Conservation (phyloP, 2,329 filamentous ascomycete species). For the Pseudogymnoascus sp. region DNA sequence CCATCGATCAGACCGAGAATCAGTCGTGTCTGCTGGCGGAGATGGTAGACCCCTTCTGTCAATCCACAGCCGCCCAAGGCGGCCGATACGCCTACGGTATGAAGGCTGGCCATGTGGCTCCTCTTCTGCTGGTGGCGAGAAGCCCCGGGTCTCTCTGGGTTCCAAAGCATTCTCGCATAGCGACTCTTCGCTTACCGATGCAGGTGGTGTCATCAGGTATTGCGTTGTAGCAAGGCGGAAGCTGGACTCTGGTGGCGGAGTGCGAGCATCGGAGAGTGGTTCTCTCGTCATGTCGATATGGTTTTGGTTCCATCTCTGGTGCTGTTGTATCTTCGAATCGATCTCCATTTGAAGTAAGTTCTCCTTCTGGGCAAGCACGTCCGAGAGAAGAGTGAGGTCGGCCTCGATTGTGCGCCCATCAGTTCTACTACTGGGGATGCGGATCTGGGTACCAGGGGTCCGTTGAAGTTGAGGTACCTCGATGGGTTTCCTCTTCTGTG, state of each 20-base stretch:
- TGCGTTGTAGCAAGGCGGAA: conserved; percentile 67
- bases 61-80: conserved; percentile 78
- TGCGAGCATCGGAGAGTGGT: conserved; percentile 70
- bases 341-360: conserved; percentile 75
- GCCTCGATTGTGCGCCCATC: conserved; percentile 67
- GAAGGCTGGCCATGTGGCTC: conserved; percentile 40
- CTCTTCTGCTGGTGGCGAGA: conserved; percentile 24
- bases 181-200: conserved; percentile 31
- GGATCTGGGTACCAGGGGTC: conserved; percentile 55
- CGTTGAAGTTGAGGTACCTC: conserved; percentile 50
- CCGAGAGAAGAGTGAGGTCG: conserved; percentile 68
- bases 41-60: conserved; percentile 67
- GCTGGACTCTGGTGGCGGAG: conserved; percentile 50
- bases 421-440: conserved; percentile 54
- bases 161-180: conserved; percentile 28
- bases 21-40: conserved; percentile 38
- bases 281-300: conserved; percentile 82
- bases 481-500: conserved; percentile 62
- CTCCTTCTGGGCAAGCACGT: conserved; percentile 72
- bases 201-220: conserved; percentile 58
- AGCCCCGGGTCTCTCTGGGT: conserved; percentile 18
- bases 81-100: conserved; percentile 76
- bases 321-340: conserved; percentile 77
- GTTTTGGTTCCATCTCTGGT: conserved; percentile 84
- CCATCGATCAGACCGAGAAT: conserved; percentile 56